A percentile compares a stretch with the other conserved stretches of the same genome.
Conservation (phyloP, 2,329 filamentous ascomycete genomes). For the Lasiodiplodia hormozganensis region DNA sequence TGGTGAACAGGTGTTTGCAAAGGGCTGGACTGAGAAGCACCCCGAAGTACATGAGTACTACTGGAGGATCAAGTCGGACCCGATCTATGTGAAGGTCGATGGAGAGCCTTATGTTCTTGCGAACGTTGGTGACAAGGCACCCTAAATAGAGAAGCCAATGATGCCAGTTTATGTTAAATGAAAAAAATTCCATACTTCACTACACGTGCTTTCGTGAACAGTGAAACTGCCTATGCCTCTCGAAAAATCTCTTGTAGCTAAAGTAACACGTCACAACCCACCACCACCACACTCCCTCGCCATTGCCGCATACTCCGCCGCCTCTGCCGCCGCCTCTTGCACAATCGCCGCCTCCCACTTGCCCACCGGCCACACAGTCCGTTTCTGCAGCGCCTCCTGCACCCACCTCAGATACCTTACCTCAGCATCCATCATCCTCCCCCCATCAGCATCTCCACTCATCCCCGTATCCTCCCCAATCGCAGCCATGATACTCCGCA, state of each 20-base stretch:
- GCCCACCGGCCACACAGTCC: background rate
- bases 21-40: background rate
- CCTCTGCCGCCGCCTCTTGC: background rate
- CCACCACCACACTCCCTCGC: background rate
- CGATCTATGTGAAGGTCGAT: background rate
- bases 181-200: background rate
- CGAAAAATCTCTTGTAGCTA: background rate
- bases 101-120: slow-evolving; percentile 3
- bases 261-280: background rate
- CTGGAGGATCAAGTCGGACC: slow-evolving; percentile 15
- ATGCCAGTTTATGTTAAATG: background rate
- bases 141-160: background rate
- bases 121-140: background rate
- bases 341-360: slow-evolving; percentile 12
- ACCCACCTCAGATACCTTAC: slow-evolving; percentile 7
- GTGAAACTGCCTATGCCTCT: no score
- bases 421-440: background rate
- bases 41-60: background rate
- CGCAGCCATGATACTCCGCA: slow-evolving; percentile 5
- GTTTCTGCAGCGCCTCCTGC: background rate
- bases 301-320: background rate
- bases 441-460: background rate
- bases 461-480: background rate
- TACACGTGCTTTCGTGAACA: no score
- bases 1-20: background rate